Conservation (phyloP, 1,284 basidiomycete species). For the Baeospora myosura region DNA sequence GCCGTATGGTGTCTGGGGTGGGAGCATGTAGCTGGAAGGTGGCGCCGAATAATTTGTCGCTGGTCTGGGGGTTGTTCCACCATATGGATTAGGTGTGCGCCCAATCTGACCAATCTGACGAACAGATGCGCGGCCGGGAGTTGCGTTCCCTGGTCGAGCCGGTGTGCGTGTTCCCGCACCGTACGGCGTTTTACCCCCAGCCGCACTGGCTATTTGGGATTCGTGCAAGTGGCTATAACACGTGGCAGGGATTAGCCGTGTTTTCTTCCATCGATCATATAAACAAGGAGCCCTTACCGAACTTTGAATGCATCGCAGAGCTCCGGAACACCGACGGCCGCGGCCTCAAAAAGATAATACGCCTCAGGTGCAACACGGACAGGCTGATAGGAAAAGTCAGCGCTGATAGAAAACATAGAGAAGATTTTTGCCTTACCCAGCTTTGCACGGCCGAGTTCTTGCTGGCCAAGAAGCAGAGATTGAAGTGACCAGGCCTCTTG, state of each 20-base stretch:
- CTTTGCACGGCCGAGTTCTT: constrained; percentile 86
- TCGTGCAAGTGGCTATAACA: constrained; percentile 64
- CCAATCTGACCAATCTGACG: constrained; percentile 56
- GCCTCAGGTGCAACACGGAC: constrained; percentile 86
- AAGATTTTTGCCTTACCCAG: constrained; percentile 53
- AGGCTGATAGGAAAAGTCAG: constrained; percentile 43
- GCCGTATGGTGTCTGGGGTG: not conserved
- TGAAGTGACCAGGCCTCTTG: constrained; percentile 88
- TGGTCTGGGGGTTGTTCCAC: constrained; percentile 40
- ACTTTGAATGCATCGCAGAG: constrained; percentile 96
- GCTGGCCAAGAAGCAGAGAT: constrained; percentile 88
- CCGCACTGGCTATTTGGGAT: constrained; percentile 62
- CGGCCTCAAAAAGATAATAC: constrained; percentile 83
- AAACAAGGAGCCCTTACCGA: constrained; percentile 38
- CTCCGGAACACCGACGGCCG: constrained; percentile 84
- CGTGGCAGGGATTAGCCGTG: constrained; percentile 9
- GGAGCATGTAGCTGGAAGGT: constrained; percentile 15
- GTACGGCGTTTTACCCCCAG: constrained; percentile 76
- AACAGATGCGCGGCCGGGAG: constrained; percentile 68
- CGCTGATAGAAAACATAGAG: constrained; percentile 2
- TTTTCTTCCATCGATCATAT: constrained; percentile 12
- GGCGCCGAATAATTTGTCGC: constrained; percentile 23
- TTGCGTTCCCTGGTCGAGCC: constrained; percentile 64
- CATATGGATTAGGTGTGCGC: constrained; percentile 30
- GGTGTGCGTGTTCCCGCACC: constrained; percentile 72